Conservation (phyloP, 768 basidiomycete species). For the Phylloporus arenicola region DNA sequence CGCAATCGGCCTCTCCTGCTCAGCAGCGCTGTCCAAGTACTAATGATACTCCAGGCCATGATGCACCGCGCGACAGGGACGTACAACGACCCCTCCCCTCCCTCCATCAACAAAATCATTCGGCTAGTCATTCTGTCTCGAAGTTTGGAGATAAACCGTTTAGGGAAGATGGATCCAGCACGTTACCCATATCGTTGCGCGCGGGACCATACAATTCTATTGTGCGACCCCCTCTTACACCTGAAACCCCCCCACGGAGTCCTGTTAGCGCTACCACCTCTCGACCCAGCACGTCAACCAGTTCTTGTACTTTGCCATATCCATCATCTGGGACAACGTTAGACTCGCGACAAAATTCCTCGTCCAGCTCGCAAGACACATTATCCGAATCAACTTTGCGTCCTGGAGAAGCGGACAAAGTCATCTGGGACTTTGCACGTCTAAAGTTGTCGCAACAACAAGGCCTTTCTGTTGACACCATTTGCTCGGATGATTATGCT, state of each 20-base stretch:
- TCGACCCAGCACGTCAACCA: conserved; percentile 33
- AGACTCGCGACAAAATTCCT: conserved; percentile 23
- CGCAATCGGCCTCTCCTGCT: conserved; percentile 50
- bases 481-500: conserved; percentile 25
- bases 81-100: conserved; percentile 23
- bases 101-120: conserved; percentile 26
- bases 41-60: conserved; percentile 14
- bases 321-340: conserved; percentile 26
- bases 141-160: conserved; percentile 30
- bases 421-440: conserved; percentile 26
- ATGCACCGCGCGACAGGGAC: conserved; percentile 26
- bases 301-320: conserved; percentile 22
- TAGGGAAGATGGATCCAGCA: conserved; percentile 25
- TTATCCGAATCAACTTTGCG: conserved; percentile 30
- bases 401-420: conserved; percentile 28
- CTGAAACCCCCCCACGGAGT: conserved; percentile 57
- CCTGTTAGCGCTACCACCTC: conserved; percentile 53
- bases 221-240: conserved; percentile 29
- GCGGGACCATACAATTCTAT: conserved; percentile 23
- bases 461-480: conserved; percentile 17
- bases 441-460: conserved; percentile 6
- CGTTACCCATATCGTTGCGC: conserved; percentile 25
- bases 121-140: conserved; percentile 22
- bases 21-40: conserved; percentile 26
- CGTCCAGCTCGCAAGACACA: conserved; percentile 30